These are phyloP conservation scores for Neoboletus magnificus DNA, from an alignment of 768 basidiomycete genomes.

Conservation along the genomic window DNA sequence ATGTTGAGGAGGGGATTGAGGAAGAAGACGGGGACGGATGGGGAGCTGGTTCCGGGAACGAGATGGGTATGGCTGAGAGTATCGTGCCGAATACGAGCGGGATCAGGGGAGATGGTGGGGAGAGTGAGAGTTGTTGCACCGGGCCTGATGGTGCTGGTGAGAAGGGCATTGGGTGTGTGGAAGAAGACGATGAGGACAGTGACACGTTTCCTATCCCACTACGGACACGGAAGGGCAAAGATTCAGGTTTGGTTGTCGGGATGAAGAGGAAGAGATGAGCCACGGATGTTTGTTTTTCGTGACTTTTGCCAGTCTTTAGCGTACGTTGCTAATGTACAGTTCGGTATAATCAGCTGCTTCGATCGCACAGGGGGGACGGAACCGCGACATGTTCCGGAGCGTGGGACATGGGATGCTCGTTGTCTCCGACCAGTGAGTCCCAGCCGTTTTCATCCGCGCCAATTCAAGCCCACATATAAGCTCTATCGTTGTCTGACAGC, in stretches of 20 bases:
- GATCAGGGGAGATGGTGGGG: conserved; percentile 44
- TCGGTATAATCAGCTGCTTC: conserved; percentile 15
- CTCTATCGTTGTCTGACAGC: neutral
- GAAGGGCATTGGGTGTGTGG: conserved; percentile 26
- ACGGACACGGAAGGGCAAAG: conserved; percentile 64
- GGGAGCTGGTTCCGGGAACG: conserved; percentile 48
- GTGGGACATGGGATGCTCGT: conserved; percentile 20
- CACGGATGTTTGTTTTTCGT: neutral
- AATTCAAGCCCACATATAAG: conserved; percentile 9
- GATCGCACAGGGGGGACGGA: neutral
- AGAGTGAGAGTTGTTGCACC: conserved; percentile 20
- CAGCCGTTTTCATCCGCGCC: conserved; percentile 21
- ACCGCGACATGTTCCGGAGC: conserved; percentile 19
- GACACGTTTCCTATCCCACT: conserved; percentile 67
- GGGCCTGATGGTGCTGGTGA: conserved; percentile 10
- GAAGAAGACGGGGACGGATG: conserved; percentile 41
- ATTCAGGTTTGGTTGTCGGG: conserved; percentile 43
- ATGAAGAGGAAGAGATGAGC: conserved; percentile 66
- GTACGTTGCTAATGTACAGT: conserved; percentile 17
- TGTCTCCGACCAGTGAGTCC: neutral
- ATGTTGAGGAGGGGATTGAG: conserved; percentile 37
- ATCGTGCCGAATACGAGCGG: conserved; percentile 63
- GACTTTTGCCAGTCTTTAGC: conserved; percentile 3
- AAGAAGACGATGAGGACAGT: conserved; percentile 70
- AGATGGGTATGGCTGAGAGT: conserved; percentile 45